A percentile compares a stretch with the other conserved stretches of the same genome.
Evolutionary conservation across 2,329 filamentous ascomycete species (phyloP).

Genomic region (Hymenotorrendiella dingleyae): DNA sequence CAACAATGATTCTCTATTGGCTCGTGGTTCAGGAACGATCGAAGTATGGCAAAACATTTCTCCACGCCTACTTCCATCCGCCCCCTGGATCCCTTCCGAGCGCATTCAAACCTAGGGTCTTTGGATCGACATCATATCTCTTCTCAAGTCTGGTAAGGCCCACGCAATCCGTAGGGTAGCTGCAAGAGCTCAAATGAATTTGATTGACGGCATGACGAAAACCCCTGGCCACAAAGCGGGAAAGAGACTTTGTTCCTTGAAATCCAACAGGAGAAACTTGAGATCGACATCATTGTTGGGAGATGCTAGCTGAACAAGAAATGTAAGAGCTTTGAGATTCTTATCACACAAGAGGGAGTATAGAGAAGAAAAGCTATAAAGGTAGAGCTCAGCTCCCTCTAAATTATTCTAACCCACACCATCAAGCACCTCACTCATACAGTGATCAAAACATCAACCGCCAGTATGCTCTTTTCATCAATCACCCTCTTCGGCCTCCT

Average conservation of each 20-base stretch:
- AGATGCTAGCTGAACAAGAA: conserved; percentile 5
- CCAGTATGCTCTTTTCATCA: conserved; percentile 20
- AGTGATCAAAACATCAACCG: conserved; percentile 4
- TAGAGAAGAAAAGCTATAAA: conserved; percentile 6
- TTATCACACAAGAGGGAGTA: conserved; percentile 5
- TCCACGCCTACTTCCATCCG: neutral
- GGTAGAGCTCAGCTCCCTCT: conserved; percentile 8
- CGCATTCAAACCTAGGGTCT: conserved; percentile 10
- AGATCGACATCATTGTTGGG: conserved; percentile 1
- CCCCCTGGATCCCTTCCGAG: neutral
- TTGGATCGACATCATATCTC: conserved; percentile 15
- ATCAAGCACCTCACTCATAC: conserved; percentile 23
- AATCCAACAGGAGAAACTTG: neutral
- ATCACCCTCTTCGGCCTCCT: conserved; percentile 10
- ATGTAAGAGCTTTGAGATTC: conserved; percentile 6
- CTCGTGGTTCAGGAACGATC: conserved; percentile 1
- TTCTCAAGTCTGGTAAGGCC: neutral
- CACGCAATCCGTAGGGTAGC: neutral
- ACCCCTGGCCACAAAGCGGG: neutral
- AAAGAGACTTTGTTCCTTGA: neutral
- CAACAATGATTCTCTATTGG: neutral
- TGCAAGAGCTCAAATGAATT: neutral
- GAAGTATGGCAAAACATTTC: neutral
- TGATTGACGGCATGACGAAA: conserved; percentile 12
- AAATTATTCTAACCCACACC: conserved; percentile 30